phyloP scores from a whole-genome alignment of 163 green algal species.

The Scenedesmus sp. region DNA sequence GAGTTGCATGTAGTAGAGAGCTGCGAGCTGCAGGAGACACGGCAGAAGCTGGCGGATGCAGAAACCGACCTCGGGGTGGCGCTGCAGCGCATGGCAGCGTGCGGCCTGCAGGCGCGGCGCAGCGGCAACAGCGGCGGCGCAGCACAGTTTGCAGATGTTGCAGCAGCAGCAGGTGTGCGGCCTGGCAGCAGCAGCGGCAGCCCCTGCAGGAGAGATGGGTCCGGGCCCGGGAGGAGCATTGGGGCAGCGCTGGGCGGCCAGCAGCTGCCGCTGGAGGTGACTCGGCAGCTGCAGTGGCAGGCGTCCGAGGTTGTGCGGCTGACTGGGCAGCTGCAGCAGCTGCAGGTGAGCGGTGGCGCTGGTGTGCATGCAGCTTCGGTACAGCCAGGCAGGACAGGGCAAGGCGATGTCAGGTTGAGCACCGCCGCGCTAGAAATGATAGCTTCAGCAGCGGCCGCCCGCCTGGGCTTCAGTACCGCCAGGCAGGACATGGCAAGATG shows the following conservation, averaged over 20 bases:
- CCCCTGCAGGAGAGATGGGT: neutral
- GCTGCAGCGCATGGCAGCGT: slow-evolving; percentile 13
- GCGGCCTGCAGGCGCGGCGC: neutral
- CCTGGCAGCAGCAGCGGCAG: neutral
- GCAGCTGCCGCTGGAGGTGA: neutral
- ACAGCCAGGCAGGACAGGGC: neutral
- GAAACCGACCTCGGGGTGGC: neutral
- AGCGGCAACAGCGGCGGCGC: neutral
- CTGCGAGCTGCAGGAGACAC: slow-evolving; percentile 3
- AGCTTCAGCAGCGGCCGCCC: too few species aligned
- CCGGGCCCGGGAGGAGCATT: neutral
- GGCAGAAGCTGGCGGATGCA: neutral
- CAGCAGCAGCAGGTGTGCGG: slow-evolving; percentile 1
- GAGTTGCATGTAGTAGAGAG: neutral
- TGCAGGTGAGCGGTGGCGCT: neutral
- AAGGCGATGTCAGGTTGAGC: neutral
- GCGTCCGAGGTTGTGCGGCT: neutral
- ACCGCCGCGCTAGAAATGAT: too few species aligned
- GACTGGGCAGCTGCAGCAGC: slow-evolving; percentile 1
- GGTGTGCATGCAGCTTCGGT: neutral
- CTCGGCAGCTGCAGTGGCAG: neutral
- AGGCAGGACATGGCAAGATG: too few species aligned
- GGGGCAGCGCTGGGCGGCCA: neutral
- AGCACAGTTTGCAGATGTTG: neutral
- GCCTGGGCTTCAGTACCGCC: neutral